Percentiles rank a stretch among this genome's conserved stretches.
Evolutionary conservation across 78 protist species (phyloP).

Genomic region (Dictyostelium intermedium): DNA sequence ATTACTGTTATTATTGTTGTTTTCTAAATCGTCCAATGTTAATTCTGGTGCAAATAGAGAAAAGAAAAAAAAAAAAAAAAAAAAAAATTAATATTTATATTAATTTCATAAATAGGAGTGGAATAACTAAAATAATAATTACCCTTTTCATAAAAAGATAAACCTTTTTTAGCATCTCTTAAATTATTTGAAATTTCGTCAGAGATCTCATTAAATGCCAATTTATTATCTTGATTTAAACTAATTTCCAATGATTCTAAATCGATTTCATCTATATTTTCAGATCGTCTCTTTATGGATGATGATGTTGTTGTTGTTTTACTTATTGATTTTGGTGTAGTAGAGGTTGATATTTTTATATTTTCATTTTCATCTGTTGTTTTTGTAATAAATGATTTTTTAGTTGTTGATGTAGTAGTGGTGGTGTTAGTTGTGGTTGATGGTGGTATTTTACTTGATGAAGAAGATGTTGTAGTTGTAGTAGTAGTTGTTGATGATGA

Average conservation of each 20-base stretch:
- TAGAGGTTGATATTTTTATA: not conserved
- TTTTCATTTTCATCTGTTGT: not conserved
- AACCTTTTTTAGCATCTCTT: constrained; percentile 45
- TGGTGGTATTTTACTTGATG: not conserved
- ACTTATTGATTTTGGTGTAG: not conserved
- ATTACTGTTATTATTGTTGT: not conserved
- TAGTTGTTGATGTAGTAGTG: not conserved
- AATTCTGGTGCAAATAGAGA: no score
- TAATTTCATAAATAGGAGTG: not conserved
- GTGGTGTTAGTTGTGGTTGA: not conserved
- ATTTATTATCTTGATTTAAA: constrained; percentile 1
- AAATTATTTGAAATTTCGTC: constrained; percentile 31
- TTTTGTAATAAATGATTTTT: not conserved
- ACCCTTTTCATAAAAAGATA: constrained; percentile 13
- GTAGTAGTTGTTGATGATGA: not conserved
- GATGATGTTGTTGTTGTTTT: not conserved
- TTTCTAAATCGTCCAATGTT: constrained; percentile 28
- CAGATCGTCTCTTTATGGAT: not conserved
- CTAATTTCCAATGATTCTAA: constrained; percentile 2
- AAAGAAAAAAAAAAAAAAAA: not conserved
- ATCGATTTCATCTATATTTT: not conserved
- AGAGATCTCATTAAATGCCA: constrained; percentile 51
- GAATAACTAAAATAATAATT: not conserved
- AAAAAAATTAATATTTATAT: not conserved
- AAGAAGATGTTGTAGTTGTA: not conserved